Evolutionary conservation across 768 basidiomycete genomes (phyloP).

Genomic region (Suillus placidus): DNA sequence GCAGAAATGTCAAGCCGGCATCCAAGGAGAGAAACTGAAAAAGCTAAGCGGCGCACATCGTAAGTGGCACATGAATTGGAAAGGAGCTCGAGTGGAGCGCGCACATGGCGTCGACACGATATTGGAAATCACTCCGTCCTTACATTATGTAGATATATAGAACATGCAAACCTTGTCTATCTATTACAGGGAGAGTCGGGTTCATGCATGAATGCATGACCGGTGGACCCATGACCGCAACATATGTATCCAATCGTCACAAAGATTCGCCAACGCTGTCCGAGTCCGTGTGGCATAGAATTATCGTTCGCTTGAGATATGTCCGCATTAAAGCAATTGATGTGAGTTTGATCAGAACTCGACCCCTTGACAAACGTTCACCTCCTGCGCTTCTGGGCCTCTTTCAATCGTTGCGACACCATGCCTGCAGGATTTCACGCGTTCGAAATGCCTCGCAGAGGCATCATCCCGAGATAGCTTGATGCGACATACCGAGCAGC

Average conservation of each 20-base stretch:
- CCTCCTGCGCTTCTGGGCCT: constrained; percentile 20
- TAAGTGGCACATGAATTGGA: no score
- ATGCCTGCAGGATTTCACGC: constrained; percentile 26
- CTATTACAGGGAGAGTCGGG: background rate
- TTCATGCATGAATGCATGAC: background rate
- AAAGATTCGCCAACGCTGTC: background rate
- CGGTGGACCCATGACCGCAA: background rate
- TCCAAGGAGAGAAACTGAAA: no score
- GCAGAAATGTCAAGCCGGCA: no score
- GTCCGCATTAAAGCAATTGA: background rate
- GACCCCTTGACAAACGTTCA: constrained; percentile 21
- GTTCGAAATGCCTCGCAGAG: constrained; percentile 34
- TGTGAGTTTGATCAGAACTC: constrained; percentile 16
- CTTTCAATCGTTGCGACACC: constrained; percentile 3
- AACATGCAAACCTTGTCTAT: background rate
- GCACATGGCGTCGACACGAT: no score
- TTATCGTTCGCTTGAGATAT: background rate
- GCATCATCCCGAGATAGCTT: constrained; percentile 37
- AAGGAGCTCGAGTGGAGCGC: no score
- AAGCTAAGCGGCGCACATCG: no score
- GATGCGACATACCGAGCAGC: constrained; percentile 27
- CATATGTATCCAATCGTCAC: background rate
- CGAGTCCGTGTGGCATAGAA: background rate
- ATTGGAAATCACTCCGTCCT: no score
- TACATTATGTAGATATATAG: no score